These are phyloP conservation scores for Trifolium repens DNA, from an alignment of 306 rosid species.

Conservation along the genomic window DNA sequence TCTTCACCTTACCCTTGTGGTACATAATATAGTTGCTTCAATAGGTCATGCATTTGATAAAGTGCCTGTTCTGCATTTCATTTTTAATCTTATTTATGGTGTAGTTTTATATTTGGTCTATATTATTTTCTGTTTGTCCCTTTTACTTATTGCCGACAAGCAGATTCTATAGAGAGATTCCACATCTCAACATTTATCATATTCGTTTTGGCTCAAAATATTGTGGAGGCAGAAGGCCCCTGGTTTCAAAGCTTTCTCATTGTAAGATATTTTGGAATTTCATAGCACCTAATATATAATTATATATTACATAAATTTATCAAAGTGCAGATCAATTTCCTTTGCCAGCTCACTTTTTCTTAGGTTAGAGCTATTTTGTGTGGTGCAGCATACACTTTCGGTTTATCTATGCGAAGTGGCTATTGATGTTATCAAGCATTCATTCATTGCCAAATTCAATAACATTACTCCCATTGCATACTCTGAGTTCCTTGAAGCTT, in stretches of 20 bases:
- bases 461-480: slow-evolving; percentile 80
- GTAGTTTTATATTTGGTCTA: slow-evolving; percentile 30
- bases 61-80: slow-evolving; percentile 10
- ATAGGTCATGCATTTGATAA: slow-evolving; percentile 9
- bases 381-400: slow-evolving; percentile 70
- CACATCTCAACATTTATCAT: slow-evolving; percentile 88
- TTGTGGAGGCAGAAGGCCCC: slow-evolving; percentile 97
- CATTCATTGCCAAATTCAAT: slow-evolving; percentile 93
- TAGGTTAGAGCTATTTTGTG: slow-evolving; percentile 42
- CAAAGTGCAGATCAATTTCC: slow-evolving; percentile 24
- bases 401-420: slow-evolving; percentile 86
- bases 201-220: slow-evolving; percentile 96
- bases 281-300: background rate
- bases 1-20: background rate
- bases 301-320: background rate
- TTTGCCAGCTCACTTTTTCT: slow-evolving; percentile 23
- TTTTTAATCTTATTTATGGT: slow-evolving; percentile 17
- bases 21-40: slow-evolving; percentile 25
- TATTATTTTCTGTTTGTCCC: slow-evolving; percentile 2
- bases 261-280: slow-evolving; percentile 56
- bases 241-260: slow-evolving; percentile 85
- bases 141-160: slow-evolving; percentile 37
- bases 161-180: slow-evolving; percentile 98
- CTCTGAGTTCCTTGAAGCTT: slow-evolving; percentile 95
- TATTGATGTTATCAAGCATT: slow-evolving; percentile 89